phyloP scores from a whole-genome alignment of 228 moss, liverwort and hornwort species.

The Sphagnum fallax region DNA sequence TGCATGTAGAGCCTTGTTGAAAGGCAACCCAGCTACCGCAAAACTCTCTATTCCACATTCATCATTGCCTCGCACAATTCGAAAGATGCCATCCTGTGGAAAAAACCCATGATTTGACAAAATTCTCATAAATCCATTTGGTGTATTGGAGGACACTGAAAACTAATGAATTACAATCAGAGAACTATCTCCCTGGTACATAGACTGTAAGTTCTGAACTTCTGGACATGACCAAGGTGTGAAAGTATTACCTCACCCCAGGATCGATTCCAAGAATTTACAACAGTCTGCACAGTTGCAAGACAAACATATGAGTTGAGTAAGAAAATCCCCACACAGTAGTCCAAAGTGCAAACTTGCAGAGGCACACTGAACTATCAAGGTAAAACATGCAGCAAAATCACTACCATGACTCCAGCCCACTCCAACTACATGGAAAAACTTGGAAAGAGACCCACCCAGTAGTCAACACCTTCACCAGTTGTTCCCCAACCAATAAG shows the following conservation, averaged over 20 bases:
- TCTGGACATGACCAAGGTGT: neutral
- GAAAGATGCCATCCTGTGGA: slow-evolving; percentile 48
- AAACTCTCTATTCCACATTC: slow-evolving; percentile 85
- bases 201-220: neutral
- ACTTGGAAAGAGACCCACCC: slow-evolving; percentile 29
- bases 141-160: too few species aligned
- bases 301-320: neutral
- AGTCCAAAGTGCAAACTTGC: neutral
- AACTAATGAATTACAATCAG: neutral
- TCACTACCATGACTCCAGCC: too few species aligned
- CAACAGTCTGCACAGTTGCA: slow-evolving; percentile 38
- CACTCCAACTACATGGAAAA: too few species aligned
- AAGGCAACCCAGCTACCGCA: slow-evolving; percentile 85
- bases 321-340: neutral
- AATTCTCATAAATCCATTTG: too few species aligned
- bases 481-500: slow-evolving; percentile 89
- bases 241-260: slow-evolving; percentile 53
- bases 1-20: slow-evolving; percentile 41
- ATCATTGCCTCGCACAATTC: slow-evolving; percentile 70
- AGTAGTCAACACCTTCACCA: slow-evolving; percentile 77
- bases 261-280: slow-evolving; percentile 75
- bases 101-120: neutral
- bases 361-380: too few species aligned
- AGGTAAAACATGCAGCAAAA: too few species aligned
- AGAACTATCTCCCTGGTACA: neutral